Percentiles rank a stretch among this genome's conserved stretches.
phyloP scores from a whole-genome alignment of 2,329 filamentous ascomycete genomes.

The Gnomoniopsis smithogilvyi region DNA sequence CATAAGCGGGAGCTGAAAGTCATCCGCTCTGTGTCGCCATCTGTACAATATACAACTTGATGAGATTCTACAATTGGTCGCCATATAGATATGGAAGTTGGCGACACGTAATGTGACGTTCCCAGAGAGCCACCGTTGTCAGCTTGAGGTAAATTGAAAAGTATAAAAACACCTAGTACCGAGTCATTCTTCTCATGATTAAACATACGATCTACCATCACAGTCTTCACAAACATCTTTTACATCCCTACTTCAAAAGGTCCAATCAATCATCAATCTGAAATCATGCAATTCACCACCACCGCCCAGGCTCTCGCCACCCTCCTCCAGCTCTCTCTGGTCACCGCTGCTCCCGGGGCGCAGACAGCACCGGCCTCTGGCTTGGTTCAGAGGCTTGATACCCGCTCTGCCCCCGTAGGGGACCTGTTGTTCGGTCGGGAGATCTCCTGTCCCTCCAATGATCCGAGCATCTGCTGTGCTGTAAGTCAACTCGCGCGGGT shows the following conservation, averaged over 20 bases:
- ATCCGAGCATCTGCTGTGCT: conserved; percentile 9
- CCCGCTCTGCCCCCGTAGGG: neutral
- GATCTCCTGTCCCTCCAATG: neutral
- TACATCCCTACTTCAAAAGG: neutral
- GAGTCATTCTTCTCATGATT: neutral
- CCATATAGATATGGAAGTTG: neutral
- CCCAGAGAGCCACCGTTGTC: too few relatives aligned
- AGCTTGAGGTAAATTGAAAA: too few relatives aligned
- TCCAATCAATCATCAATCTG: neutral
- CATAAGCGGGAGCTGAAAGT: neutral
- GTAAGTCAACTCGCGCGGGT: neutral
- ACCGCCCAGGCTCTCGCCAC: conserved; percentile 20
- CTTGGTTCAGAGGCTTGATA: conserved; percentile 8
- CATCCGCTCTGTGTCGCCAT: neutral
- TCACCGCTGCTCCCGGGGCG: conserved; percentile 22
- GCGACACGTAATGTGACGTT: neutral
- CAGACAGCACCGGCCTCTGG: neutral
- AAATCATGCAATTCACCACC: conserved; percentile 31
- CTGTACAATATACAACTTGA: neutral
- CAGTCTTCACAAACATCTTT: neutral
- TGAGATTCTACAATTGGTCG: too few relatives aligned
- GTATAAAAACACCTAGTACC: neutral
- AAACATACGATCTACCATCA: neutral
- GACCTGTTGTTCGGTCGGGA: conserved; percentile 1
- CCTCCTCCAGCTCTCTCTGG: conserved; percentile 24